These are phyloP conservation scores for Lactarius deliciosus DNA, from an alignment of 768 basidiomycete species.

Conservation along the genomic window DNA sequence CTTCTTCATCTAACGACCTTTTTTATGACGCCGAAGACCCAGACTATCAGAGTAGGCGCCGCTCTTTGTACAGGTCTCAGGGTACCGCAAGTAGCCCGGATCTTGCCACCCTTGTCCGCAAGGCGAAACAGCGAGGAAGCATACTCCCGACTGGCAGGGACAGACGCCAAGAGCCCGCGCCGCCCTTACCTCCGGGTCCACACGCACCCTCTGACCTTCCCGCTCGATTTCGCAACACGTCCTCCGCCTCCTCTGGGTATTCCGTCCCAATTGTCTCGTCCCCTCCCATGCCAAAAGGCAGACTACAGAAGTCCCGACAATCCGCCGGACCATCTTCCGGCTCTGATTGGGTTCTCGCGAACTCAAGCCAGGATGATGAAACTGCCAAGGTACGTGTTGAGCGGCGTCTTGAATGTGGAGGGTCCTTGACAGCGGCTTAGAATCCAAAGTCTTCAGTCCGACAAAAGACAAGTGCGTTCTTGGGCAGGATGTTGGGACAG, in stretches of 20 bases:
- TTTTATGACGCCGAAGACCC: slow-evolving; percentile 65
- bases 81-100: slow-evolving; percentile 93
- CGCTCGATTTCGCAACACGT: slow-evolving; percentile 40
- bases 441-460: slow-evolving; percentile 62
- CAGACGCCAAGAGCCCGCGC: slow-evolving; percentile 42
- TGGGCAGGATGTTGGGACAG: slow-evolving; percentile 77
- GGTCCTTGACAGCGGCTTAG: slow-evolving; percentile 35
- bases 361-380: slow-evolving; percentile 43
- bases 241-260: slow-evolving; percentile 42
- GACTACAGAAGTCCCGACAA: slow-evolving; percentile 18
- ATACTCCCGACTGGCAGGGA: slow-evolving; percentile 40
- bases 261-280: slow-evolving; percentile 35
- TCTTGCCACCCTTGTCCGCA: slow-evolving; percentile 80
- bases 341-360: slow-evolving; percentile 51
- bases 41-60: slow-evolving; percentile 70
- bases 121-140: slow-evolving; percentile 70
- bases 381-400: slow-evolving; percentile 47
- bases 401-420: slow-evolving; percentile 16
- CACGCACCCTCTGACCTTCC: slow-evolving; percentile 22
- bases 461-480: slow-evolving; percentile 76
- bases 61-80: slow-evolving; percentile 83
- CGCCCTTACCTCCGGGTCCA: slow-evolving; percentile 42
- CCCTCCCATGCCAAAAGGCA: slow-evolving; percentile 34
- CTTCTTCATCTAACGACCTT: slow-evolving; percentile 57
- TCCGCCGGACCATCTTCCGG: slow-evolving; percentile 33